These are phyloP conservation scores for Penicillium sp. DNA, from an alignment of 2,329 filamentous ascomycete genomes.

Conservation along the genomic window DNA sequence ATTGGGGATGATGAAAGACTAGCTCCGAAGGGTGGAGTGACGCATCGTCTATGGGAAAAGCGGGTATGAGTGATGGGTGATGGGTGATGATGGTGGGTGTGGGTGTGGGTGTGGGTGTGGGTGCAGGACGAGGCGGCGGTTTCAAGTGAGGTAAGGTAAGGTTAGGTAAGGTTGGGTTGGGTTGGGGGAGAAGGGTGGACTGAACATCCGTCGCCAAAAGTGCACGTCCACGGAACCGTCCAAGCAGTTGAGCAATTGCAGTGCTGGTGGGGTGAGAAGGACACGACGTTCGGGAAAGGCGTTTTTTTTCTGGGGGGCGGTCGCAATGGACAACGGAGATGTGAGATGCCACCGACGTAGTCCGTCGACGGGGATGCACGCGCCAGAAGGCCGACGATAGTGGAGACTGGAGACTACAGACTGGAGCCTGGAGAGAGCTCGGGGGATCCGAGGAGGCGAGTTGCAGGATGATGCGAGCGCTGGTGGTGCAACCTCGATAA, in stretches of 20 bases:
- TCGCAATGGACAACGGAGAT: slow-evolving; percentile 2
- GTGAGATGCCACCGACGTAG: slow-evolving; percentile 3
- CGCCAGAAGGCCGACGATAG: neutral
- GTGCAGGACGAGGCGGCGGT: too few species aligned
- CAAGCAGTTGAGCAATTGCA: neutral
- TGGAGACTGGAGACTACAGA: too few species aligned
- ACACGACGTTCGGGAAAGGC: slow-evolving; percentile 8
- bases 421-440: neutral
- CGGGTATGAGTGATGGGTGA: neutral
- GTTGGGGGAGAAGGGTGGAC: slow-evolving; percentile 12
- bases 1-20: slow-evolving; percentile 14
- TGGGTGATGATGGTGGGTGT: neutral
- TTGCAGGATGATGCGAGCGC: too few species aligned
- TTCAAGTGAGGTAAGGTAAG: too few species aligned
- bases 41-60: slow-evolving; percentile 21
- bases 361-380: neutral
- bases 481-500: neutral
- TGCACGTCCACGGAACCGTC: too few species aligned
- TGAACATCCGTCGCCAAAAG: neutral
- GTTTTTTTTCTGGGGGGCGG: slow-evolving; percentile 4
- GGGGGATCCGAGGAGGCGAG: too few species aligned
- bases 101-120: too few species aligned
- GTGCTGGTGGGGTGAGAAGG: slow-evolving; percentile 10
- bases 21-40: slow-evolving; percentile 15
- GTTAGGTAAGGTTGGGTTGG: neutral